Evolutionary conservation across 768 basidiomycete species (phyloP).

Genomic region (Mycena venus): DNA sequence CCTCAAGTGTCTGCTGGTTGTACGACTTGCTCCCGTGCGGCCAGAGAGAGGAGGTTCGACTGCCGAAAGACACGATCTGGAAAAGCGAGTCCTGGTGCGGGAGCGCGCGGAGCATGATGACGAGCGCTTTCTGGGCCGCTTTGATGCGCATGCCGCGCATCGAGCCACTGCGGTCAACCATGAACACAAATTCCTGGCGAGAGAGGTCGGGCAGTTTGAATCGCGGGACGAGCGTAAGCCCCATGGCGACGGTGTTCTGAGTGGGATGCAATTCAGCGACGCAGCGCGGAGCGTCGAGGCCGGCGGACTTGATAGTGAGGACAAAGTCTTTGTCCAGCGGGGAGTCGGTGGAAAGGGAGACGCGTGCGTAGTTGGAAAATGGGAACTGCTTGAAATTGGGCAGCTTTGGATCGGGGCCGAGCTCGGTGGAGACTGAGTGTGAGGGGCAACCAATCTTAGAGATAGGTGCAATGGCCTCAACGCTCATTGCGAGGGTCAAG

Average conservation of each 20-base stretch:
- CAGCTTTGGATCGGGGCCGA: conserved; percentile 29
- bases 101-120: conserved; percentile 54
- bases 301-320: conserved; percentile 52
- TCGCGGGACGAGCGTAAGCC: too few species aligned
- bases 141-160: conserved; percentile 50
- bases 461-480: conserved; percentile 29
- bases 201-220: too few species aligned
- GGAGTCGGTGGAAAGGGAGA: conserved; percentile 16
- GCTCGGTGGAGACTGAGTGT: conserved; percentile 29
- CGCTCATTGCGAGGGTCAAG: conserved; percentile 11
- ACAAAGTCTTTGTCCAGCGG: conserved; percentile 55
- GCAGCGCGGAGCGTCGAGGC: conserved; percentile 57
- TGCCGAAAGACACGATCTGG: conserved; percentile 61
- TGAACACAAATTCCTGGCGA: conserved; percentile 62
- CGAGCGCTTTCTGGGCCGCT: conserved; percentile 52
- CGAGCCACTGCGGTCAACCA: conserved; percentile 60
- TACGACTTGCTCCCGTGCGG: conserved; percentile 35
- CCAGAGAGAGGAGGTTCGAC: conserved; percentile 43
- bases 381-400: conserved; percentile 27
- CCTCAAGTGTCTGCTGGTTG: conserved; percentile 35
- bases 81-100: conserved; percentile 50
- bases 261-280: conserved; percentile 49
- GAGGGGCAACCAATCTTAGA: conserved; percentile 30
- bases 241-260: conserved; percentile 35
- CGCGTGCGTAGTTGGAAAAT: conserved; percentile 28